Evolutionary conservation across 441 rosid genomes (phyloP), one percentile per base, ranked within the genome.

Genomic region (Gossypium lobatum): DNA sequence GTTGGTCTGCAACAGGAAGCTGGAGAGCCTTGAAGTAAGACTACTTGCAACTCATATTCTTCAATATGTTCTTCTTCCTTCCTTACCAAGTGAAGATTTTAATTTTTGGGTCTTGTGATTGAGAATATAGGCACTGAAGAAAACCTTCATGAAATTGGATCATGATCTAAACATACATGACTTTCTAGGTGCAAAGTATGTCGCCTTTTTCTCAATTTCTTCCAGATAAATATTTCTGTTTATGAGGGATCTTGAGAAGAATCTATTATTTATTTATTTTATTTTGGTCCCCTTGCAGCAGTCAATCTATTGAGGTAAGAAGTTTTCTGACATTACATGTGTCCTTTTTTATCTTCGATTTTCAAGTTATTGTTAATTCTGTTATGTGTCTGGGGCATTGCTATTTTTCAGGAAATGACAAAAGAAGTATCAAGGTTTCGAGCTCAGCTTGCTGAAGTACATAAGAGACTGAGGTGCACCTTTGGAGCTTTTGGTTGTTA

Each of bases 11-110:
- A 60, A 73, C 87, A 88, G 91, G 85, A 86, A 88, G 81, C 50
- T 88, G 80, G 91, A 88, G 80, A 86, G 88, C 75, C 91, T 88
- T 75, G 88, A 86, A 82, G 91, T 86, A 87, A 83, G 73, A 54
- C 23, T 67, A 9, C 58, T 46, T 60, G 14, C 71, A 58, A 31
- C 28, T 37, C 61, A 8, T 37, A 31, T 63, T 45, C 62, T 73
- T 60, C 18, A 50, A 62, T 31, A 48, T 39, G 17, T 17, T 58
- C 23, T 70, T 28, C 31, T 48, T 21, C n/a, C 42, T 77, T 66
- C 58, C 58, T 70, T 18, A 0, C 48, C 25, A 14, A 72, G 67
- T 55, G 73, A 34, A 34, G 53, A 64, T 73, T 48, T 16, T 64
- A 64, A 78, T 45, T 26, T 48, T 72, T 71, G 70, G 55, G 52